phyloP scores from a whole-genome alignment of 768 basidiomycete species.

The Mycena vitilis region DNA sequence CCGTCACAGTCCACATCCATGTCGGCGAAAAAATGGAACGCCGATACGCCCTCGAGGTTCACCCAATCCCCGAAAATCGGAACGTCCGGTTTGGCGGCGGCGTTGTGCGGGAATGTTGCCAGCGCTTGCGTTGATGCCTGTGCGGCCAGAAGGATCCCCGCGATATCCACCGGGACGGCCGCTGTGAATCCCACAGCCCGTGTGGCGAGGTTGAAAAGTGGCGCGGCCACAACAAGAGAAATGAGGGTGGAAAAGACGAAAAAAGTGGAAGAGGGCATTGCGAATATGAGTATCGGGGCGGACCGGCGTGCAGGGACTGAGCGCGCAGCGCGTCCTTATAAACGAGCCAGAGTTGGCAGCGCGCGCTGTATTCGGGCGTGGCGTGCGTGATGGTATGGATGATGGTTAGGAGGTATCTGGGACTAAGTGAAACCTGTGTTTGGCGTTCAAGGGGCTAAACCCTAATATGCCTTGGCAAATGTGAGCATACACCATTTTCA shows the following conservation, averaged over 20 bases:
- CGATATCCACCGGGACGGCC: background rate
- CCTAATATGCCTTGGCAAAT: too few species aligned
- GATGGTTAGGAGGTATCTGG: too few species aligned
- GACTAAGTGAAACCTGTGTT: too few species aligned
- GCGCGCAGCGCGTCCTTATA: background rate
- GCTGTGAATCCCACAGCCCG: background rate
- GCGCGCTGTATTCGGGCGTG: background rate
- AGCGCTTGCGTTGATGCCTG: background rate
- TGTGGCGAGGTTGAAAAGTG: background rate
- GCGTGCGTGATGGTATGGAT: background rate
- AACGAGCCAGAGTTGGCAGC: background rate
- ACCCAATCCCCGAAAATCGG: background rate
- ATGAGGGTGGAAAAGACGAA: background rate
- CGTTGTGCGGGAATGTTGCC: background rate
- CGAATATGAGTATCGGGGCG: background rate
- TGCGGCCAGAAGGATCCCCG: background rate
- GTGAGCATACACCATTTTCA: too few species aligned
- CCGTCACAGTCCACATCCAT: conserved; percentile 17
- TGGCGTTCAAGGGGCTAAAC: too few species aligned
- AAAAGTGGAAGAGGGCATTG: background rate
- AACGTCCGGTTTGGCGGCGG: background rate
- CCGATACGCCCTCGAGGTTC: background rate
- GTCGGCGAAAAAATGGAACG: background rate
- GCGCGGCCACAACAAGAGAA: background rate
- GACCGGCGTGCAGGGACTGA: background rate